Conservation (phyloP, 2,329 filamentous ascomycete genomes). For the Beauveria sp. region DNA sequence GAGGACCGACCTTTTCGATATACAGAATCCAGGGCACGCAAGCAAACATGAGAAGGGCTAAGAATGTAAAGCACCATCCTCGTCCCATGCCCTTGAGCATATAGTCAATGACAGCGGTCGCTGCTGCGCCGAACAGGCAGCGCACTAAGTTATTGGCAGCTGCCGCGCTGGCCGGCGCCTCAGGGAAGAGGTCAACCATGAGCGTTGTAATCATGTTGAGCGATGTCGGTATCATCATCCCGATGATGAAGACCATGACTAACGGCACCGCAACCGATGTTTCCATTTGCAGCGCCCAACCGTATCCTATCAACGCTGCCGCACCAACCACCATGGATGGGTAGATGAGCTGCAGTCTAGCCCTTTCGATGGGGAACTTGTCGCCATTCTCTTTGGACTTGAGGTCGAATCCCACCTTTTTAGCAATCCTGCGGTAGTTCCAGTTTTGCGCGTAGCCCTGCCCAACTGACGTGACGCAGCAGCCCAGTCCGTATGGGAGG, state of each 20-base stretch:
- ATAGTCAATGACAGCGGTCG: slow-evolving; percentile 50
- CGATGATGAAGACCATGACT: slow-evolving; percentile 49
- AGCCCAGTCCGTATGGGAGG: slow-evolving; percentile 46
- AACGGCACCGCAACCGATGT: slow-evolving; percentile 47
- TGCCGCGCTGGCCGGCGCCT: slow-evolving; percentile 53
- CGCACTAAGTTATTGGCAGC: slow-evolving; percentile 57
- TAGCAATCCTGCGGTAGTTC: slow-evolving; percentile 65
- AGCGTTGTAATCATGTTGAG: slow-evolving; percentile 58
- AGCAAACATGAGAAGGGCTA: slow-evolving; percentile 42
- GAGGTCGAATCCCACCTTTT: slow-evolving; percentile 51
- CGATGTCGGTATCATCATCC: slow-evolving; percentile 50
- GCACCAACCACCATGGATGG: slow-evolving; percentile 49
- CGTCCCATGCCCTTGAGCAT: slow-evolving; percentile 50
- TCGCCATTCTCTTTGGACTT: slow-evolving; percentile 46
- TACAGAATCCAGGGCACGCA: slow-evolving; percentile 42
- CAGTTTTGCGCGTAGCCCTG: slow-evolving; percentile 54
- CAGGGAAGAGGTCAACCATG: slow-evolving; percentile 55
- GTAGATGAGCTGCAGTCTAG: slow-evolving; percentile 45
- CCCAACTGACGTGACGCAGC: slow-evolving; percentile 38
- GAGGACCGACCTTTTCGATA: slow-evolving; percentile 40
- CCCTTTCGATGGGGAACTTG: slow-evolving; percentile 48
- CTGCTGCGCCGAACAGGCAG: slow-evolving; percentile 53
- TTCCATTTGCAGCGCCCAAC: slow-evolving; percentile 47
- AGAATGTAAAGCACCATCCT: slow-evolving; percentile 56
- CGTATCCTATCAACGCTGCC: slow-evolving; percentile 45